These are phyloP conservation scores for Cladobotryum mycophilum DNA, from an alignment of 2,329 filamentous ascomycete species.

Conservation along the genomic window DNA sequence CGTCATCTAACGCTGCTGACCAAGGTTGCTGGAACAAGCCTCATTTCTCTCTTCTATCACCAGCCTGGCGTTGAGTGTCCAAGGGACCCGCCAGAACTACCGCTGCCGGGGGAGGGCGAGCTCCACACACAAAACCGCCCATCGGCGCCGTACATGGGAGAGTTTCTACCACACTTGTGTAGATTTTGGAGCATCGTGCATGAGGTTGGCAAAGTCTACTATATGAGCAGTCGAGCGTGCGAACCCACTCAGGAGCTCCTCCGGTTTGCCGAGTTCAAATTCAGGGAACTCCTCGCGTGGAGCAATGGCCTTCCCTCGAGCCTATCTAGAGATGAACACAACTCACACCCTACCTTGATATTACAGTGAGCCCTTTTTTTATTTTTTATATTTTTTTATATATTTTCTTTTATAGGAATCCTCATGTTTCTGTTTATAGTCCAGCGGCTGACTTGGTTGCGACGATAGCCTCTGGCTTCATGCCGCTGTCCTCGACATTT, in stretches of 20 bases:
- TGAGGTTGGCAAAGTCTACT: conserved; percentile 24
- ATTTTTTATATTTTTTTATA: no score
- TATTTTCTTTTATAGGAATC: background rate
- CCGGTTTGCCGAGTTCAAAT: conserved; percentile 30
- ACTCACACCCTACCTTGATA: conserved; percentile 28
- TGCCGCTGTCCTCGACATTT: conserved; percentile 30
- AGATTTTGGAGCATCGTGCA: conserved; percentile 34
- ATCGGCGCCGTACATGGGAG: conserved; percentile 17
- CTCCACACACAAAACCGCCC: background rate
- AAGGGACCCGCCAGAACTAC: background rate
- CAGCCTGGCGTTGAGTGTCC: conserved; percentile 5
- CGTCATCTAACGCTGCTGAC: background rate
- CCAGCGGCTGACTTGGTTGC: background rate
- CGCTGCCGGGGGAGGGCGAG: background rate
- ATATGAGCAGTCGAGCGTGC: conserved; percentile 11
- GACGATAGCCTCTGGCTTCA: conserved; percentile 34
- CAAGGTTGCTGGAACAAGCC: background rate
- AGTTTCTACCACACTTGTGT: conserved; percentile 26
- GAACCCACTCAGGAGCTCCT: conserved; percentile 9
- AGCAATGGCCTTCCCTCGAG: conserved; percentile 24
- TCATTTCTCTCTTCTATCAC: conserved; percentile 5
- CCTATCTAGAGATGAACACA: conserved; percentile 20
- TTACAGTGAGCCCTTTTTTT: conserved; percentile 36
- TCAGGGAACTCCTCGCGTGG: conserved; percentile 34
- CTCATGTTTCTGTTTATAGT: background rate